Conservation (phyloP, 352 stramenopile genomes). For the Peronospora farinosa region DNA sequence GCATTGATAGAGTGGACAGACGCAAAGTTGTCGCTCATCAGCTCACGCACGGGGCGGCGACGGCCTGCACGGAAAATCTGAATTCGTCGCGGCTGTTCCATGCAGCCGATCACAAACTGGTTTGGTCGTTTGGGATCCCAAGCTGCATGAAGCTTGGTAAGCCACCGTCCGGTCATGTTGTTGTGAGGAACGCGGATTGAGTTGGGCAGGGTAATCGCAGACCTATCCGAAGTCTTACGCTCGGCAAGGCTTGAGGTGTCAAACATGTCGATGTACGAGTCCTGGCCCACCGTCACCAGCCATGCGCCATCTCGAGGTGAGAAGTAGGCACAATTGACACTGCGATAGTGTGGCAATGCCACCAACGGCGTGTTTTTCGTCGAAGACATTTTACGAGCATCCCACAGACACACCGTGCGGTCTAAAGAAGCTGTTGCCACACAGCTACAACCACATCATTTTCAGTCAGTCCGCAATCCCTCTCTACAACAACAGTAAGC, state of each 20-base stretch:
- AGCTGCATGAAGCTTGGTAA: constrained; percentile 78
- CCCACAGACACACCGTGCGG: constrained; percentile 77
- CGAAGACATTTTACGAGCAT: constrained; percentile 49
- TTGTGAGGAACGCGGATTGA: constrained; percentile 52
- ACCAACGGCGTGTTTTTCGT: constrained; percentile 40
- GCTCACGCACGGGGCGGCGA: constrained; percentile 62
- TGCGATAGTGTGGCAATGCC: constrained; percentile 62
- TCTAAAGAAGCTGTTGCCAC: constrained; percentile 76
- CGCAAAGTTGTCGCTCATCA: constrained; percentile 58
- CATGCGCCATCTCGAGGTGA: constrained; percentile 52
- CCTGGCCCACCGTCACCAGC: constrained; percentile 76
- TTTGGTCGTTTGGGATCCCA: constrained; percentile 75
- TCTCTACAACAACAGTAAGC: background rate
- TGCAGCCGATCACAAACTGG: constrained; percentile 76
- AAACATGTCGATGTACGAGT: constrained; percentile 78
- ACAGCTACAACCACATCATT: constrained; percentile 35
- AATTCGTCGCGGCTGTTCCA: constrained; percentile 72
- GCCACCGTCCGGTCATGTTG: constrained; percentile 81
- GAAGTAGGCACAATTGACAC: constrained; percentile 86
- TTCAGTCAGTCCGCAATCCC: constrained; percentile 4
- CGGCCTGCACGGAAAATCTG: constrained; percentile 75
- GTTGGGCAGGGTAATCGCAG: constrained; percentile 38
- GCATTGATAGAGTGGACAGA: constrained; percentile 86
- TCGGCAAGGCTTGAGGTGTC: constrained; percentile 37
- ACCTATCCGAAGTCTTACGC: constrained; percentile 25